phyloP scores from a whole-genome alignment of 2,329 filamentous ascomycete species.

The Ophiostoma fasciatum region DNA sequence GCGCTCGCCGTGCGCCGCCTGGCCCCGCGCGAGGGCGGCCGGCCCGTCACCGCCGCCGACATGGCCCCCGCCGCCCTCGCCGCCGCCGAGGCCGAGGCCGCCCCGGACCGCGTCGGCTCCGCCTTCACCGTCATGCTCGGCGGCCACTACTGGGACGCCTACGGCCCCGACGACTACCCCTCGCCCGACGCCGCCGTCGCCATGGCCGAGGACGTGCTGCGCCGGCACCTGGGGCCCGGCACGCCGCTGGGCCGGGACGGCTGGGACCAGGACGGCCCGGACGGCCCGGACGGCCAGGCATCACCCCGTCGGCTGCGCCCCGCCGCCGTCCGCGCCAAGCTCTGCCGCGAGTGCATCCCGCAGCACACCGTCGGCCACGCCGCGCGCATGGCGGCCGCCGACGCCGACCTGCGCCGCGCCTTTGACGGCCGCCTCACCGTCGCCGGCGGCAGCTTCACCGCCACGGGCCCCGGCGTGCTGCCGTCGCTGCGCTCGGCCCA shows the following conservation, averaged over 20 bases:
- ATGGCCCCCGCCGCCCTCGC: constrained; percentile 25
- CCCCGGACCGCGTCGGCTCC: constrained; percentile 66
- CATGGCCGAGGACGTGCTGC: constrained; percentile 56
- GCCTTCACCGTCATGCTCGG: constrained; percentile 92
- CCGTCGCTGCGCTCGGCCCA: constrained; percentile 34
- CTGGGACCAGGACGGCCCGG: neutral
- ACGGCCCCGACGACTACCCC: constrained; percentile 33
- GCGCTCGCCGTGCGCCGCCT: constrained; percentile 14
- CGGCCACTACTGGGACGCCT: constrained; percentile 73
- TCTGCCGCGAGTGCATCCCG: constrained; percentile 63
- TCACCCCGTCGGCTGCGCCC: constrained; percentile 40
- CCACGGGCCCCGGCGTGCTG: constrained; percentile 35
- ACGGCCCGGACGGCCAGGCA: no score
- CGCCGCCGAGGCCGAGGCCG: constrained; percentile 24
- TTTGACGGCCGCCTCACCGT: constrained; percentile 54
- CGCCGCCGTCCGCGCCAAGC: constrained; percentile 35
- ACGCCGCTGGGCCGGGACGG: constrained; percentile 14
- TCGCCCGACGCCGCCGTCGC: constrained; percentile 47
- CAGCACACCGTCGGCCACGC: constrained; percentile 77
- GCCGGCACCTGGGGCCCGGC: constrained; percentile 57
- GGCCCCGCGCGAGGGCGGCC: neutral
- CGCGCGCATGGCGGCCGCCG: constrained; percentile 40
- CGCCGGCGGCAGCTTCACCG: constrained; percentile 38
- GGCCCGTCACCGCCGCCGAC: neutral
- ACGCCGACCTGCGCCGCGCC: constrained; percentile 34